Base-by-base conservation (phyloP, 1,284 basidiomycete species). In the Puccinia coronata region DNA sequence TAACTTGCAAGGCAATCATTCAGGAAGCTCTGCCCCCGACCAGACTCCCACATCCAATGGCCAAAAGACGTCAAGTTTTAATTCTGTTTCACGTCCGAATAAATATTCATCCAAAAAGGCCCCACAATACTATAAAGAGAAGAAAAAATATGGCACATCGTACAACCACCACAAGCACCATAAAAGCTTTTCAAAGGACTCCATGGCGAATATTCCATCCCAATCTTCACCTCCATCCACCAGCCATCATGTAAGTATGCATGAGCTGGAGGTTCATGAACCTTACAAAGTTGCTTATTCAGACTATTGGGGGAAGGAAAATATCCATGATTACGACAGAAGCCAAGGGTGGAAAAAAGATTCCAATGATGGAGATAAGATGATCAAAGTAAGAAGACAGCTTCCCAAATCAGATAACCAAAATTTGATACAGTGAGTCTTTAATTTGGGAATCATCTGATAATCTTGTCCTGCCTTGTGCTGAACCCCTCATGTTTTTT, bases 251-350 rank as follows among this genome's bases (percentile, higher is more conserved):
- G 25, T 23, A 41, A 73, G 3, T 55, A 73, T 73, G 20, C 53
- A 71, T 71, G 47, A 71, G 34, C 34, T 73, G 36, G 36, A 36
- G 23, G 53, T 73, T 25, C 71, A 73, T 49, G 71, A 73, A 28
- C 71, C 71, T 39, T 73, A 73, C 51, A 73, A 73, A 43, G 53
- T 23, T 4, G 11, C 28, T 20, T 20, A 72, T 12, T n/a, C 34
- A 5, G 71, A 18, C 4, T 36, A n/a, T 8, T 71, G 49, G 53
- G n/a, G 53, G 12, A 41, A 28, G 8, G 47, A 18, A 6, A n/a
- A 53, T 12, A 20, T 20, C 25, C 47, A 6, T 5, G 69, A 51
- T 43, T 12, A 51, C 23, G 14, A 5, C 18, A 53, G n/a, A 25
- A n/a, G 34, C 51, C 16, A 16, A 34, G 69, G 47, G n/a, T 51